Evolutionary conservation across 306 rosid species (phyloP).

Genomic region (Trifolium repens): DNA sequence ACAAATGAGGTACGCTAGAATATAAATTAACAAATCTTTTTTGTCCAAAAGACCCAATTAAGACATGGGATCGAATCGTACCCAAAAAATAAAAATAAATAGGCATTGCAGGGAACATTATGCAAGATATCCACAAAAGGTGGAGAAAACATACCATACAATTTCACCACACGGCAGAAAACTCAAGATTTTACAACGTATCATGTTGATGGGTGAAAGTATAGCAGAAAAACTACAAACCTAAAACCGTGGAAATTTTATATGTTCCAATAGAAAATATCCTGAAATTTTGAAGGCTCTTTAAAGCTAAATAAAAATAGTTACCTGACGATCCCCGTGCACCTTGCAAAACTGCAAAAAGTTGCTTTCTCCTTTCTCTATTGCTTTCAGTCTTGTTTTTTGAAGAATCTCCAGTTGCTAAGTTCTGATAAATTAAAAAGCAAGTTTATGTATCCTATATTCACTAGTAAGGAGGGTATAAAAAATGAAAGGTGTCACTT

Average conservation of each 20-base stretch:
- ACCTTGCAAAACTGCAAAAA: conserved; percentile 93
- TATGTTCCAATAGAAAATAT: conserved; percentile 33
- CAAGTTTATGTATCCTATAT: conserved; percentile 40
- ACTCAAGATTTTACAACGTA: conserved; percentile 13
- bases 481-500: conserved; percentile 46
- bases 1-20: conserved; percentile 15
- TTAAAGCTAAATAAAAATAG: conserved; percentile 32
- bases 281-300: not conserved
- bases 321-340: conserved; percentile 99
- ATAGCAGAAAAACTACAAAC: conserved; percentile 1
- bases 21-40: conserved; percentile 5
- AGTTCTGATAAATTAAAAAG: conserved; percentile 57
- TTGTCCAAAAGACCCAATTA: conserved; percentile 2
- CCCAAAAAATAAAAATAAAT: conserved; percentile 2
- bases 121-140: conserved; percentile 25
- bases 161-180: conserved; percentile 17
- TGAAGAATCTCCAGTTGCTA: conserved; percentile 68
- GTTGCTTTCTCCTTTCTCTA: conserved; percentile 95
- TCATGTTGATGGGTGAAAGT: conserved; percentile 24
- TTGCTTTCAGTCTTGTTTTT: conserved; percentile 67
- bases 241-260: conserved; percentile 2
- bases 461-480: conserved; percentile 8
- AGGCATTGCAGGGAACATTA: not conserved
- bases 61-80: conserved; percentile 5
- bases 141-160: conserved; percentile 1